Conservation (phyloP, 352 stramenopile genomes). For the Phytophthora sp. region DNA sequence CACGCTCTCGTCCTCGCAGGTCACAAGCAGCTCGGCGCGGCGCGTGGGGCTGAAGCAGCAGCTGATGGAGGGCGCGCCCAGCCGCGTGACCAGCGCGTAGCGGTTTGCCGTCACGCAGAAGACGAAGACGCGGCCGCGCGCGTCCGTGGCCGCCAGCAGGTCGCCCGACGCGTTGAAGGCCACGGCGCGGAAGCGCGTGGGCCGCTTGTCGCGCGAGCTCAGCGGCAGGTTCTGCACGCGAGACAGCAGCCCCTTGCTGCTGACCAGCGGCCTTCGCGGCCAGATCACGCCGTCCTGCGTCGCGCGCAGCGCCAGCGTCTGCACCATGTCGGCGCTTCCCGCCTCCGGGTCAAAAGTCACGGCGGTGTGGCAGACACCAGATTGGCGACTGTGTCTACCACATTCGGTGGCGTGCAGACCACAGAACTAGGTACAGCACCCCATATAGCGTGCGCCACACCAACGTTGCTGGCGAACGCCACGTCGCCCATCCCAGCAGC, state of each 20-base stretch:
- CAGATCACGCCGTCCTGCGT: conserved; percentile 81
- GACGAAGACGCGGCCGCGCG: conserved; percentile 81
- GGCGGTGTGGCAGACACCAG: not conserved
- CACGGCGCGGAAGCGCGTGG: conserved; percentile 61
- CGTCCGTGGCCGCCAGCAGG: conserved; percentile 69
- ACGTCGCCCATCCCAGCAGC: not conserved
- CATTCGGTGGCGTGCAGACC: too few relatives aligned
- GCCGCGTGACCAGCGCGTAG: conserved; percentile 75
- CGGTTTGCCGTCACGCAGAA: conserved; percentile 81
- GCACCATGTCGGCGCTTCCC: conserved; percentile 54
- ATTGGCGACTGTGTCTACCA: too few relatives aligned
- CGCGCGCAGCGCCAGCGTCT: conserved; percentile 65
- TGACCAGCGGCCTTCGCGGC: conserved; percentile 72
- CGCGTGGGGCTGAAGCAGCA: conserved; percentile 77
- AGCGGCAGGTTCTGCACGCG: conserved; percentile 68
- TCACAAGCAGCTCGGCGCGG: conserved; percentile 80
- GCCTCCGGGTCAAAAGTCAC: not conserved
- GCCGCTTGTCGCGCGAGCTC: conserved; percentile 63
- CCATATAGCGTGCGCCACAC: too few relatives aligned
- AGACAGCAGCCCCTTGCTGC: conserved; percentile 69
- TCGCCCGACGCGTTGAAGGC: conserved; percentile 76
- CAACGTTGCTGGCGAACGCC: too few relatives aligned
- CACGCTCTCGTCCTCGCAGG: conserved; percentile 84
- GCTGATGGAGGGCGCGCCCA: conserved; percentile 59
- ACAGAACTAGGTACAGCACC: too few relatives aligned